Evolutionary conservation across 2,329 filamentous ascomycete genomes (phyloP).

Genomic region (Fusarium redolens): DNA sequence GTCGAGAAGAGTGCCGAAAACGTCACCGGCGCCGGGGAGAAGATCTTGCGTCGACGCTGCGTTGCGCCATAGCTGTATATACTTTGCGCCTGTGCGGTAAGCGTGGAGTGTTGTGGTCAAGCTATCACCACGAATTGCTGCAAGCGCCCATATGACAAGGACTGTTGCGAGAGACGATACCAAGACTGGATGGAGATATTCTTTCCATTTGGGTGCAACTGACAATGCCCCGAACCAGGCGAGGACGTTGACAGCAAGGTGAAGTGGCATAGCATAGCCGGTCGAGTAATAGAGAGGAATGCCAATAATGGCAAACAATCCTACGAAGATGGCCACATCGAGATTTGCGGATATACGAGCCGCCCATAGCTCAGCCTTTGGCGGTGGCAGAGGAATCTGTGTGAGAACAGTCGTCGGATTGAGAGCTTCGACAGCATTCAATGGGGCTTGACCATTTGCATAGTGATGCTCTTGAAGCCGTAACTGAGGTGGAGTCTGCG

Average conservation of each 20-base stretch:
- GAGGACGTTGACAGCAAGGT: conserved; percentile 61
- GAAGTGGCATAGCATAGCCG: conserved; percentile 63
- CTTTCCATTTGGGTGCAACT: conserved; percentile 60
- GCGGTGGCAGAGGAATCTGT: conserved; percentile 57
- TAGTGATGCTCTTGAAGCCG: conserved; percentile 47
- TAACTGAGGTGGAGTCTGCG: conserved; percentile 43
- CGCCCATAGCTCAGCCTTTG: conserved; percentile 63
- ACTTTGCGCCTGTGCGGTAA: conserved; percentile 65
- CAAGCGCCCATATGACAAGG: conserved; percentile 64
- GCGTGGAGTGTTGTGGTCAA: conserved; percentile 56
- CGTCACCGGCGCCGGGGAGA: conserved; percentile 66
- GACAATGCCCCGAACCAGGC: conserved; percentile 63
- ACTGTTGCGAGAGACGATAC: conserved; percentile 65
- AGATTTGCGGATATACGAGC: conserved; percentile 57
- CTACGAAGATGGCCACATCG: conserved; percentile 58
- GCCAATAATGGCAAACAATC: conserved; percentile 62
- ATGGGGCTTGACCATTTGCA: conserved; percentile 28
- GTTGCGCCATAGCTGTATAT: conserved; percentile 62
- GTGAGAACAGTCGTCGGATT: conserved; percentile 42
- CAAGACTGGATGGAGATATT: conserved; percentile 68
- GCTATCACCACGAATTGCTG: conserved; percentile 55
- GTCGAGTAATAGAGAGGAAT: conserved; percentile 65
- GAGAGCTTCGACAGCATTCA: conserved; percentile 37
- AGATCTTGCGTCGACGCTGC: conserved; percentile 29
- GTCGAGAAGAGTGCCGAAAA: conserved; percentile 66